Conservation (phyloP, 805 yeast species). For the Wickerhamiella parazyma region DNA sequence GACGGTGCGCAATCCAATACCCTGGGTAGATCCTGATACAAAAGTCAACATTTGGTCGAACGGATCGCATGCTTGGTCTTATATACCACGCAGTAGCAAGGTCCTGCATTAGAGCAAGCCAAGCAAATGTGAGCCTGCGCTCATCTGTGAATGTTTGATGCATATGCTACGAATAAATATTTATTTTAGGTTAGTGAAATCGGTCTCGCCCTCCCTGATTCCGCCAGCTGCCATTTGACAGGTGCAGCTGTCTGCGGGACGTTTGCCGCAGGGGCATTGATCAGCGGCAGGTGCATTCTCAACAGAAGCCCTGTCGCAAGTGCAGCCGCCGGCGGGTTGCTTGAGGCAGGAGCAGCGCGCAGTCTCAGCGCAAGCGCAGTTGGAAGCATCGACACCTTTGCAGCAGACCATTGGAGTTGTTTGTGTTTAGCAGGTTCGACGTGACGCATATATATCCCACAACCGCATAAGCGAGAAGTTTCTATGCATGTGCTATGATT, state of each 20-base stretch:
- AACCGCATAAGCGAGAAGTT: background rate
- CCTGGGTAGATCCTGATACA: background rate
- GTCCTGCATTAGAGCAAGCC: background rate
- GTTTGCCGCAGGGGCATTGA: conserved; percentile 48
- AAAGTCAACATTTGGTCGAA: background rate
- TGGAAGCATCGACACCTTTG: conserved; percentile 29
- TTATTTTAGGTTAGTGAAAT: conserved; percentile 35
- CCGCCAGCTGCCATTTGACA: conserved; percentile 32
- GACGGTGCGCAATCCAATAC: background rate
- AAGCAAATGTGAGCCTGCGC: too few relatives aligned
- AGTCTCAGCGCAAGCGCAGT: conserved; percentile 45
- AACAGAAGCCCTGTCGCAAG: conserved; percentile 36
- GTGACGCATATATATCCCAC: background rate
- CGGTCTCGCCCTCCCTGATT: conserved; percentile 43
- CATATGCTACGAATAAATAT: background rate
- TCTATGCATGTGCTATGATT: background rate
- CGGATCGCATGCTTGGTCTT: background rate
- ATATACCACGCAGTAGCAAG: background rate
- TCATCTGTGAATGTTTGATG: background rate
- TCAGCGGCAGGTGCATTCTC: conserved; percentile 37
- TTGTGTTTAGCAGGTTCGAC: background rate
- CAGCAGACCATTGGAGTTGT: conserved; percentile 28
- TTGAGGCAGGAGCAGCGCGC: conserved; percentile 54
- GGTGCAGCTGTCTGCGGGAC: conserved; percentile 40
- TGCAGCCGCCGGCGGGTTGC: conserved; percentile 44